Percentiles rank a stretch among this genome's conserved stretches.
These are phyloP conservation scores for Aquilaria agallochum DNA, from an alignment of 441 rosid species.

Conservation along the genomic window DNA sequence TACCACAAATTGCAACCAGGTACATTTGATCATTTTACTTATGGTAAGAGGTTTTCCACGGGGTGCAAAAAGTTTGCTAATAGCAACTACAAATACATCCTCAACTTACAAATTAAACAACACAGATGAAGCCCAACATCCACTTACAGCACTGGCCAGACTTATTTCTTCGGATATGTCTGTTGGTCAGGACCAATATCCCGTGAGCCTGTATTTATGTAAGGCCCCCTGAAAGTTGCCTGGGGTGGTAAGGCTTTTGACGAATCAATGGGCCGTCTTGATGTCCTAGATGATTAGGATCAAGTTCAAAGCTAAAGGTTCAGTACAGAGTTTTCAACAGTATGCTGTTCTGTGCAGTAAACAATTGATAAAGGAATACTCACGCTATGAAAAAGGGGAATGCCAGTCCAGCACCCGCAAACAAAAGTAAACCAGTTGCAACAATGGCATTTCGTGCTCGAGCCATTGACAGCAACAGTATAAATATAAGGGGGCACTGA, in stretches of 20 bases:
- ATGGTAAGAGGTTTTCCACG: neutral
- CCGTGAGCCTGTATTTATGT: conserved; percentile 88
- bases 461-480: conserved; percentile 25
- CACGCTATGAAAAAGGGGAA: conserved; percentile 90
- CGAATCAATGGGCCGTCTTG: conserved; percentile 68
- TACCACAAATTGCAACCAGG: no score
- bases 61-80: neutral
- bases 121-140: neutral
- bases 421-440: conserved; percentile 69
- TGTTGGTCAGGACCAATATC: conserved; percentile 86
- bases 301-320: neutral
- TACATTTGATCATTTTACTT: no score
- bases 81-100: neutral
- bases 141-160: conserved; percentile 1
- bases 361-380: conserved; percentile 18
- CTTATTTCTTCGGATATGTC: conserved; percentile 67
- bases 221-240: conserved; percentile 96
- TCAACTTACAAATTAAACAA: neutral
- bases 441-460: conserved; percentile 54
- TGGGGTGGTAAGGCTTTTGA: conserved; percentile 88
- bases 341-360: neutral
- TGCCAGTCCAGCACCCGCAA: conserved; percentile 73
- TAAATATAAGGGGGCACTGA: neutral
- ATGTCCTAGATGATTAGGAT: conserved; percentile 41
- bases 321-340: neutral